Percentiles rank a stretch among this genome's conserved stretches.
phyloP scores from a whole-genome alignment of 164 flowering plant species.

The Warburgia ugandensis region DNA sequence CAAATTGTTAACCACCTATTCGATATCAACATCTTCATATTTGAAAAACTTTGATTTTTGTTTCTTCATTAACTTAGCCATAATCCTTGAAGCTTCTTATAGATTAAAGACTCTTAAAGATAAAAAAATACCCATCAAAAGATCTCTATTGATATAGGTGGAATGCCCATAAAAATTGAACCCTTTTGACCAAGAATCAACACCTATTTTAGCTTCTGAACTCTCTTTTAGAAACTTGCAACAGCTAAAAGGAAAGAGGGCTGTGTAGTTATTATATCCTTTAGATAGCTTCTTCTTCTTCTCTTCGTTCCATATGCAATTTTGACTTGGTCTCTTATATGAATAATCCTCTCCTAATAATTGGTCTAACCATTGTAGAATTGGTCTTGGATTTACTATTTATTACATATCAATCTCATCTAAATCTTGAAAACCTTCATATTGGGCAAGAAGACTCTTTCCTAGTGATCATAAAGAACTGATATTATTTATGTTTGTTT shows the following conservation, averaged over 20 bases:
- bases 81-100: conserved; percentile 53
- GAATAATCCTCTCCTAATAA: conserved; percentile 10
- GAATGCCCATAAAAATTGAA: conserved; percentile 28
- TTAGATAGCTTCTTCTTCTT: conserved; percentile 16
- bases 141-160: conserved; percentile 45
- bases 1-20: conserved; percentile 14
- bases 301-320: conserved; percentile 14
- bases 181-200: conserved; percentile 56
- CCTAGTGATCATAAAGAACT: conserved; percentile 49
- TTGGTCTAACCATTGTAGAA: conserved; percentile 22
- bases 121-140: conserved; percentile 77
- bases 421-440: conserved; percentile 79
- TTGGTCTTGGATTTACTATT: conserved; percentile 40
- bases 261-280: conserved; percentile 9
- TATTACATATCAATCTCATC: conserved; percentile 54
- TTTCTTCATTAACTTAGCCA: conserved; percentile 36
- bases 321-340: conserved; percentile 17
- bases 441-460: conserved; percentile 28
- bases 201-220: conserved; percentile 54
- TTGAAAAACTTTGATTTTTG: conserved; percentile 22
- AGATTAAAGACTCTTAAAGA: conserved; percentile 64
- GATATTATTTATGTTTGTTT: conserved; percentile 68
- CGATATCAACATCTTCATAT: conserved; percentile 16
- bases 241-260: conserved; percentile 39
- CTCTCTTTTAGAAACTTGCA: conserved; percentile 66